Base-by-base conservation (phyloP, 1,284 basidiomycete genomes). In the Coniophora puteana region DNA sequence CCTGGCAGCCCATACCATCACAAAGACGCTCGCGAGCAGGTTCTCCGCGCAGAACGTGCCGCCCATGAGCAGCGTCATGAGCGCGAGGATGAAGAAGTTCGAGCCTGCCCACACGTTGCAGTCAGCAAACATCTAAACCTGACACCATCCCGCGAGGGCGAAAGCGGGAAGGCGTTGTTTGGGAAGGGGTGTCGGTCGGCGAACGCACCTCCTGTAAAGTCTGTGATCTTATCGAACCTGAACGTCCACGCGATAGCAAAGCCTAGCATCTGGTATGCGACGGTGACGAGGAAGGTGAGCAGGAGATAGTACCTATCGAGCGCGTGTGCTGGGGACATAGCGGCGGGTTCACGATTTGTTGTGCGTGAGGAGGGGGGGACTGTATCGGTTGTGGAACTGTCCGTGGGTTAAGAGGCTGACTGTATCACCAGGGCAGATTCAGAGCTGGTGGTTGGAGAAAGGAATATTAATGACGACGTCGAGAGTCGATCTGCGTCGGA, bases 161-260 rank as follows among this genome's bases (percentile, higher is more conserved):
- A 36, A 36, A 27, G 12, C 29, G 21, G 18, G 21, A 17, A 20
- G 17, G 37, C 21, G 8, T 24, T 29, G 13, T 34, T n/a, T 40
- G 28, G 42, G 10, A 20, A 25, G 17, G 16, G 11, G 25, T 24
- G 40, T 42, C 23, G 34, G 24, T 26, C 27, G 38, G 23, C 27
- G n/a, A 11, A 55, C 67, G 10, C 26, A 74, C 77, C 75, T 44
- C 78, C 78, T 4, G 77, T 80, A 46, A 81, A 74, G 53, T 80
- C 83, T 8, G 83, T 85, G 37, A 87, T 80, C 57, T 86, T 85
- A 60, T 87, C 83, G 53, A 86, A 83, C 67, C 82, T 74, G 29
- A 82, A 66, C 0, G 75, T 77, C 75, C 78, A 86, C 5, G 83
- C 80, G 41, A 88, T 78, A 11, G 73, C 67, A 53, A 89, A 88